Evolutionary conservation across 2,329 filamentous ascomycete species (phyloP), one percentile per base, ranked within the genome.

Genomic region (Xylaria digitata): DNA sequence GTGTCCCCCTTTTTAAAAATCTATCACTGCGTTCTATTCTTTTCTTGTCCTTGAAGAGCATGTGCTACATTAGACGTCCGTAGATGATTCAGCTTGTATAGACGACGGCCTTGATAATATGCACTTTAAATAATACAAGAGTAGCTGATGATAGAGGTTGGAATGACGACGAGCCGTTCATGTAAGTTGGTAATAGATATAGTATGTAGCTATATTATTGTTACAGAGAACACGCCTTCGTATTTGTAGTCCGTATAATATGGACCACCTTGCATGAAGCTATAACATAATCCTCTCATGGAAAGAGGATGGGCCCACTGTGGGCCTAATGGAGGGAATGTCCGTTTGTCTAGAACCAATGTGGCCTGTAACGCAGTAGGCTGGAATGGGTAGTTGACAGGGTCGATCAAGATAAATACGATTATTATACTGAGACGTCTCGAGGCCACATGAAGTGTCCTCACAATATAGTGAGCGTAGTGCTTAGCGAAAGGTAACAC

Each of bases 321-420:
- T 37, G 32, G 19, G 13, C 19, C 52, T 37, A 6, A 7, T 40
- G 9, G 30, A 52, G 37, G 46, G 40, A 23, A n/a, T 15, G 34
- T 42, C 11, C 1, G 19, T 9, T 42, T 40, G 11, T 3, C 40
- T 21, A 54, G 19, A 23, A 40, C 11, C 21, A 54, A 6, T 21
- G 34, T 40, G 15, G 19, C 19, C 48, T 58, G 15, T 26, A 11
- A n/a, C 6, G 32, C 26, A 19, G 26, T 9, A 37, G 45, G 37
- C 55, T 48, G 17, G n/a, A 21, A 48, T 37, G 55, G 15, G 19
- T 7, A 49, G 32, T 15, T 19, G 8, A 11, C 15, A 40, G 19
- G 45, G 30, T 21, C 34, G 26, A 13, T 57, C 55, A 37, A 21
- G 55, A 58, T 49, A 30, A 58, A 23, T 37, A 37, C 8, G 8